Percentiles rank a stretch among this genome's conserved stretches.
These are phyloP conservation scores for Aspergillus sp. DNA, from an alignment of 2,329 filamentous ascomycete genomes.

Conservation along the genomic window DNA sequence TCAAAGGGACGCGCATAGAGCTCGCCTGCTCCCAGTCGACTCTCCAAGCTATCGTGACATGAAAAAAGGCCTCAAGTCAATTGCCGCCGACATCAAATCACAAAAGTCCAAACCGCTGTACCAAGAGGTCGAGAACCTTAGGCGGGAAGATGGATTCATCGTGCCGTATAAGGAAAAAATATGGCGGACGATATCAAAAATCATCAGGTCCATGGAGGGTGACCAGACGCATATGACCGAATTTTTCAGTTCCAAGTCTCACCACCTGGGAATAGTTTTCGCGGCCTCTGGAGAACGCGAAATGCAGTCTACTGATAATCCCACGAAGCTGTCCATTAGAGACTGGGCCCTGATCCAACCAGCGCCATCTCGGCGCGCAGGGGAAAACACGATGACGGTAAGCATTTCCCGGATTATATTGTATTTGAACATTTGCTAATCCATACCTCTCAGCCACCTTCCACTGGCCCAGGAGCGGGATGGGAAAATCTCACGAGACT, in stretches of 20 bases:
- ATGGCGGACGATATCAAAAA: neutral
- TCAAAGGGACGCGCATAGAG: neutral
- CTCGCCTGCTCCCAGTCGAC: neutral
- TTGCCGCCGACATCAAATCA: neutral
- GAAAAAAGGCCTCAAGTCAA: neutral
- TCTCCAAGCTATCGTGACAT: neutral
- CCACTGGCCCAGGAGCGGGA: neutral
- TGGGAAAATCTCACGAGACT: neutral
- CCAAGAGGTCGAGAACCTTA: too few relatives aligned
- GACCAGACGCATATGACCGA: neutral
- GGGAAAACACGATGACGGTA: neutral
- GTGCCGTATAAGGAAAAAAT: neutral
- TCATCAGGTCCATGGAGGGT: too few relatives aligned
- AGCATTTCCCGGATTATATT: neutral
- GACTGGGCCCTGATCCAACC: neutral
- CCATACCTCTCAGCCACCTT: neutral
- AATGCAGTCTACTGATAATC: neutral
- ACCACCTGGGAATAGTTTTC: neutral
- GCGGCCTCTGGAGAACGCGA: neutral
- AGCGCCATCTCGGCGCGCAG: neutral
- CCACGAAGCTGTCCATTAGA: neutral
- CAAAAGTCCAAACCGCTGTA: neutral
- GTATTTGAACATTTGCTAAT: neutral
- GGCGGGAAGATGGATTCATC: neutral
- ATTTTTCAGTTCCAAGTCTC: neutral